These are phyloP conservation scores for Vickermania spadyakhi DNA, from an alignment of 208 protist genomes.

Conservation along the genomic window DNA sequence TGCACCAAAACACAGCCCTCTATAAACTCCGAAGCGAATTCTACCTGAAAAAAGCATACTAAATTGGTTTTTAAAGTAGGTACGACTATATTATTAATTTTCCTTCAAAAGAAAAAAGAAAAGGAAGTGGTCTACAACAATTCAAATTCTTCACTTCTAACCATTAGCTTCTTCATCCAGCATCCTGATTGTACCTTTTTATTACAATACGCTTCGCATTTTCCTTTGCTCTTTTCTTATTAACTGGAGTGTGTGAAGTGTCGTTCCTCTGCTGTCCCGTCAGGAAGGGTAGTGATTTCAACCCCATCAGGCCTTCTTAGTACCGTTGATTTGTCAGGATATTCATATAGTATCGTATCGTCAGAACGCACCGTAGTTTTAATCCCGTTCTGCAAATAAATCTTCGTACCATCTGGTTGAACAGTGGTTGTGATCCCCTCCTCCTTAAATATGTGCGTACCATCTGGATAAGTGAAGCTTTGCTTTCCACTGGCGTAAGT, in stretches of 20 bases:
- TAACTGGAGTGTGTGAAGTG: background rate
- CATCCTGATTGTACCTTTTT: background rate
- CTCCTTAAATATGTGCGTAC: conserved; percentile 18
- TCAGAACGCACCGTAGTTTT: conserved; percentile 60
- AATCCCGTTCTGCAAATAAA: conserved; percentile 42
- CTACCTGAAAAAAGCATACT: too few relatives aligned
- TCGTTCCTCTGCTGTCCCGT: conserved; percentile 46
- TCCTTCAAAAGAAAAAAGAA: background rate
- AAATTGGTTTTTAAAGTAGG: too few relatives aligned
- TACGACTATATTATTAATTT: too few relatives aligned
- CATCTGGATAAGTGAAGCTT: conserved; percentile 27
- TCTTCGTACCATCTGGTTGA: conserved; percentile 39
- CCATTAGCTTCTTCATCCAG: background rate
- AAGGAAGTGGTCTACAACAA: too few relatives aligned
- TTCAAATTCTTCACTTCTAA: background rate
- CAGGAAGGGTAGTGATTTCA: conserved; percentile 59
- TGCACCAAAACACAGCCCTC: conserved; percentile 15
- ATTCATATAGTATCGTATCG: conserved; percentile 67
- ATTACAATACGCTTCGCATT: background rate
- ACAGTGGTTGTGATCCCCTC: conserved; percentile 18
- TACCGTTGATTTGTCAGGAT: conserved; percentile 61
- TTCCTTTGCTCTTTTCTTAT: background rate
- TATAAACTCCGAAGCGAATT: background rate
- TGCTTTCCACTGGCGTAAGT: conserved; percentile 58
- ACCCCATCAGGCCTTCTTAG: conserved; percentile 67